Evolutionary conservation across 2,329 filamentous ascomycete species (phyloP).

Genomic region (Hirsutella minnesotensis): DNA sequence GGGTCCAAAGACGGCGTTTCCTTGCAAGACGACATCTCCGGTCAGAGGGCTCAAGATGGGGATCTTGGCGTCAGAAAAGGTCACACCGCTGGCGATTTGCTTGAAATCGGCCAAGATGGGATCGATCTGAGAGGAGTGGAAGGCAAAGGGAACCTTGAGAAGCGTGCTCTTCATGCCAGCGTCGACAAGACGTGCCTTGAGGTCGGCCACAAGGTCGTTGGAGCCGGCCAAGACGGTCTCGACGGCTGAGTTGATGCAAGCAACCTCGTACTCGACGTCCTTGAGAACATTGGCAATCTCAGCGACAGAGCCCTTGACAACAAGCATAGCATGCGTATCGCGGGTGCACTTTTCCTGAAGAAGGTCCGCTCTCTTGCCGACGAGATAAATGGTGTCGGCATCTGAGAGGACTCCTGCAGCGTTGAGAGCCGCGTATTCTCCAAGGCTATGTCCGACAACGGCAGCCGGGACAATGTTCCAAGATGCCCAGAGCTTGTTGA

Average conservation of each 20-base stretch:
- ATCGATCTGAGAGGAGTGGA: constrained; percentile 2
- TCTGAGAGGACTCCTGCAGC: constrained; percentile 47
- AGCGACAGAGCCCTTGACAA: constrained; percentile 12
- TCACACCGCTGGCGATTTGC: background rate
- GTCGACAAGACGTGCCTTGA: constrained; percentile 14
- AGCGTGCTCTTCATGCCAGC: constrained; percentile 14
- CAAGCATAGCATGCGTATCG: constrained; percentile 18
- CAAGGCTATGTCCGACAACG: constrained; percentile 39
- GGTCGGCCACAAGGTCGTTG: background rate
- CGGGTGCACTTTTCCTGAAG: constrained; percentile 39
- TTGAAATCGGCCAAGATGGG: background rate
- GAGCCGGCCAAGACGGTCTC: constrained; percentile 31
- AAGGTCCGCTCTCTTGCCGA: constrained; percentile 43
- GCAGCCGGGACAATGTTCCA: constrained; percentile 27
- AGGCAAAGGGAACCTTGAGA: constrained; percentile 13
- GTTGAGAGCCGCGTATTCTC: constrained; percentile 50
- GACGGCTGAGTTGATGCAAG: constrained; percentile 52
- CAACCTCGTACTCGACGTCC: constrained; percentile 10
- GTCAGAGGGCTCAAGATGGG: background rate
- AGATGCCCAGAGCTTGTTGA: constrained; percentile 23
- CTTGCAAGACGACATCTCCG: background rate
- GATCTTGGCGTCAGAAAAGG: constrained; percentile 1
- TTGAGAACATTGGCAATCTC: constrained; percentile 13
- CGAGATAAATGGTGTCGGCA: constrained; percentile 47
- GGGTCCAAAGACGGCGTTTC: background rate